A percentile compares a stretch with the other conserved stretches of the same genome.
phyloP scores from a whole-genome alignment of 2,329 filamentous ascomycete genomes.

The Epichloe uncinata region DNA sequence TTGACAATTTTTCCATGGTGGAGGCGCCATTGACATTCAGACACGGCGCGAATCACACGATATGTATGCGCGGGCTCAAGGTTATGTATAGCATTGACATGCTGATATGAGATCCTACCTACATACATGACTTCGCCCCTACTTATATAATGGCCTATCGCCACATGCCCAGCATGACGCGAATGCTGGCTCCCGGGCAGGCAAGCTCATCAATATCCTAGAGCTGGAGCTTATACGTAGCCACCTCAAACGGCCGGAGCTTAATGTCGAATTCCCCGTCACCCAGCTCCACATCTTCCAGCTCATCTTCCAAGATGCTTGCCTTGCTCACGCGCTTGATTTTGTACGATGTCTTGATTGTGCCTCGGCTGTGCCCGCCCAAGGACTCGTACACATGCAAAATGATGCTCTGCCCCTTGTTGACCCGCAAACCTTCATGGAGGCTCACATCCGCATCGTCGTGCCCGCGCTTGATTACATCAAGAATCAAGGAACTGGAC shows the following conservation, averaged over 20 bases:
- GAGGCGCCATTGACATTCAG: too few species aligned
- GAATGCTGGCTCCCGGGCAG: slow-evolving; percentile 11
- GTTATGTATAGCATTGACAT: too few species aligned
- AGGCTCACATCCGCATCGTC: slow-evolving; percentile 63
- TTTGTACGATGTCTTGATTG: slow-evolving; percentile 52
- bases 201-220: slow-evolving; percentile 22
- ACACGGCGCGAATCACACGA: too few species aligned
- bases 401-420: slow-evolving; percentile 67
- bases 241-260: slow-evolving; percentile 73
- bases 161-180: slow-evolving; percentile 8
- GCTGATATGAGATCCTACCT: background rate
- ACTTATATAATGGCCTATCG: background rate
- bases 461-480: slow-evolving; percentile 87
- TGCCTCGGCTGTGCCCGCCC: slow-evolving; percentile 65
- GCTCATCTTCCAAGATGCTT: slow-evolving; percentile 81
- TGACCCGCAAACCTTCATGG: slow-evolving; percentile 45
- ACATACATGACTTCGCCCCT: background rate
- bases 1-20: too few species aligned
- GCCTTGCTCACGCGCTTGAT: slow-evolving; percentile 70
- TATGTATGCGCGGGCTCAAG: too few species aligned
- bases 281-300: slow-evolving; percentile 46
- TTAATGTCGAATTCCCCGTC: slow-evolving; percentile 44
- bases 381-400: slow-evolving; percentile 78
- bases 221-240: slow-evolving; percentile 55
- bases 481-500: slow-evolving; percentile 57